Conservation (phyloP, 2,329 filamentous ascomycete species). For the Teratosphaeria destructans region DNA sequence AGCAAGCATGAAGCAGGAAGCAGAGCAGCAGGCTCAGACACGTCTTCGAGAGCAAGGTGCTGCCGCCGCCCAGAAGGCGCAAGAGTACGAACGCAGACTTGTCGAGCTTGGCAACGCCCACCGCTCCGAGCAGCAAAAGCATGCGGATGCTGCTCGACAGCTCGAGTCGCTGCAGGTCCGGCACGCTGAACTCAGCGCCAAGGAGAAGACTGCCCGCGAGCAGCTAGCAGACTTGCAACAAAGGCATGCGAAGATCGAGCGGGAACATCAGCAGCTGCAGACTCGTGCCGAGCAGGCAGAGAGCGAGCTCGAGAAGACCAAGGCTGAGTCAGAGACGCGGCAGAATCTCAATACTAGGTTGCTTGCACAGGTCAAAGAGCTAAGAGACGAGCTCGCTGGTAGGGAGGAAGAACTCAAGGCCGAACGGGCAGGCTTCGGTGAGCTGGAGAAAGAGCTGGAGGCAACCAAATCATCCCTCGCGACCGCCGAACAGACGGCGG, state of each 20-base stretch:
- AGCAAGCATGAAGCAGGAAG: slow-evolving; percentile 15
- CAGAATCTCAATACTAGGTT: slow-evolving; percentile 25
- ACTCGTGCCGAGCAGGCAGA: slow-evolving; percentile 9
- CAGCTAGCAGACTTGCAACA: slow-evolving; percentile 16
- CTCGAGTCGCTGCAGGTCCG: slow-evolving; percentile 21
- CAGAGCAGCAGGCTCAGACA: slow-evolving; percentile 17
- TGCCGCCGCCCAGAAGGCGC: slow-evolving; percentile 15
- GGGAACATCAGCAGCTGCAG: slow-evolving; percentile 7
- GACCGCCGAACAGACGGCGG: neutral
- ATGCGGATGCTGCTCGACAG: slow-evolving; percentile 21
- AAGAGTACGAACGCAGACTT: slow-evolving; percentile 19
- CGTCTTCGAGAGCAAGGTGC: slow-evolving; percentile 17
- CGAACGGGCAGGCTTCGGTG: slow-evolving; percentile 20
- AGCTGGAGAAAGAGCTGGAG: slow-evolving; percentile 22
- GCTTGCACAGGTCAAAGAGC: slow-evolving; percentile 13
- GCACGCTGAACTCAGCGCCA: slow-evolving; percentile 17
- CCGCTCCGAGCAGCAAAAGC: slow-evolving; percentile 18
- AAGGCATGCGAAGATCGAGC: slow-evolving; percentile 8
- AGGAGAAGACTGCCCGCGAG: slow-evolving; percentile 13
- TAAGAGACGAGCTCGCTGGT: slow-evolving; percentile 18
- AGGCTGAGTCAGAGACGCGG: slow-evolving; percentile 30
- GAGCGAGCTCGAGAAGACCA: slow-evolving; percentile 12
- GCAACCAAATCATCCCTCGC: slow-evolving; percentile 8
- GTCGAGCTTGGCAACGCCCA: slow-evolving; percentile 22
- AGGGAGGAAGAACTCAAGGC: slow-evolving; percentile 22